A percentile compares a stretch with the other conserved stretches of the same genome.
phyloP scores from a whole-genome alignment of 2,329 filamentous ascomycete genomes.

The Ceratocystis cubensis region DNA sequence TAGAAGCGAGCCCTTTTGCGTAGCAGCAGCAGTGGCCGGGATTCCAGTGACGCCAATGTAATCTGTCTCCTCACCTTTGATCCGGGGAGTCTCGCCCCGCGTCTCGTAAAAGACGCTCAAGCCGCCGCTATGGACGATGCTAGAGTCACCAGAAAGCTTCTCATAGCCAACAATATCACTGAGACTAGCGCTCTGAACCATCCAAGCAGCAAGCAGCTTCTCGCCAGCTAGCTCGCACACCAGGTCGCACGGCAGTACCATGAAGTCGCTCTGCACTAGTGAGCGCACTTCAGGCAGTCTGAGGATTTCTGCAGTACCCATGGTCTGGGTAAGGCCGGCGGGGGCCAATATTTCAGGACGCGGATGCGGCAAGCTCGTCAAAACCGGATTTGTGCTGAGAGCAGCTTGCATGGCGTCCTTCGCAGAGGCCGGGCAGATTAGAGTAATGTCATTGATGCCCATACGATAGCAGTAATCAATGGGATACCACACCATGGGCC shows the following conservation, averaged over 20 bases:
- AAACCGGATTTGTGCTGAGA: slow-evolving; percentile 63
- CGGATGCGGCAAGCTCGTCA: slow-evolving; percentile 60
- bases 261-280: slow-evolving; percentile 72
- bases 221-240: slow-evolving; percentile 81
- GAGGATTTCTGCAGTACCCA: slow-evolving; percentile 78
- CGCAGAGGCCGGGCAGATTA: slow-evolving; percentile 53
- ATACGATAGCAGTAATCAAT: slow-evolving; percentile 75
- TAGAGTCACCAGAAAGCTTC: slow-evolving; percentile 30
- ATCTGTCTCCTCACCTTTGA: slow-evolving; percentile 87
- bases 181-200: slow-evolving; percentile 66
- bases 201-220: slow-evolving; percentile 78
- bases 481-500: slow-evolving; percentile 83
- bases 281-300: slow-evolving; percentile 68
- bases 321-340: slow-evolving; percentile 62
- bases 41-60: slow-evolving; percentile 72
- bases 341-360: slow-evolving; percentile 67
- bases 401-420: slow-evolving; percentile 54
- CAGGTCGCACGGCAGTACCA: slow-evolving; percentile 84
- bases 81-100: slow-evolving; percentile 50
- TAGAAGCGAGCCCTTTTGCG: slow-evolving; percentile 52
- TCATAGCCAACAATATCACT: slow-evolving; percentile 44
- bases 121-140: slow-evolving; percentile 50
- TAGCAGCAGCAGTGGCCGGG: slow-evolving; percentile 40
- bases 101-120: slow-evolving; percentile 88
- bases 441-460: slow-evolving; percentile 57